These are phyloP conservation scores for Carex scoparia DNA, from an alignment of 176 grass and related monocot species.

Conservation along the genomic window DNA sequence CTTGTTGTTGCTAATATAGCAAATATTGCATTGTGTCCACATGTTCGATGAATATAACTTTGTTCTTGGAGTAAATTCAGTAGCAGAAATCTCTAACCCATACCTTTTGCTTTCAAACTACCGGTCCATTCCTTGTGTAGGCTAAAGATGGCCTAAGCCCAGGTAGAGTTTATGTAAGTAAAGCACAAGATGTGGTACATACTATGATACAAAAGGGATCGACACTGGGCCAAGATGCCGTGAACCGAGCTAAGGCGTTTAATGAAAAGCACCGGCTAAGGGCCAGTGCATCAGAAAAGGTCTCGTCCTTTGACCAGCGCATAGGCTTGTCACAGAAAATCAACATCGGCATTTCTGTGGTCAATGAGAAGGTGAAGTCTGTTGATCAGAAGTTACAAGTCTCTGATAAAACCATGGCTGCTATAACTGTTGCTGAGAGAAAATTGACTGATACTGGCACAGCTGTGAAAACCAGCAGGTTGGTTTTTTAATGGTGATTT, in stretches of 20 bases:
- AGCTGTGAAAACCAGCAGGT: slow-evolving; percentile 93
- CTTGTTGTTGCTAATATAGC: neutral
- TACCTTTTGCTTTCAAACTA: neutral
- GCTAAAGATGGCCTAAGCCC: slow-evolving; percentile 40
- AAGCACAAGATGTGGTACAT: slow-evolving; percentile 82
- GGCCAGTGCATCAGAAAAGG: slow-evolving; percentile 70
- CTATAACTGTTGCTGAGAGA: slow-evolving; percentile 72
- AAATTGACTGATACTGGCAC: slow-evolving; percentile 90
- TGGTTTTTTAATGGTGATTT: slow-evolving; percentile 25
- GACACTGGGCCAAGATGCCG: slow-evolving; percentile 81
- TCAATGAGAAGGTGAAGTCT: slow-evolving; percentile 92
- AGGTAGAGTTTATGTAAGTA: slow-evolving; percentile 55
- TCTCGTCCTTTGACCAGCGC: slow-evolving; percentile 78
- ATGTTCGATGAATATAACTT: neutral
- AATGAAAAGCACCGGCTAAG: slow-evolving; percentile 78
- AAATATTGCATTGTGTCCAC: neutral
- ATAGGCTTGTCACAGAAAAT: slow-evolving; percentile 85
- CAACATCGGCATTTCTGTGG: slow-evolving; percentile 68
- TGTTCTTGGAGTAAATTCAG: neutral
- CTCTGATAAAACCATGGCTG: slow-evolving; percentile 91
- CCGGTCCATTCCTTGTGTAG: slow-evolving; percentile 28
- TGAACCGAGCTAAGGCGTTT: slow-evolving; percentile 97
- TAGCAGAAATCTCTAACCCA: neutral
- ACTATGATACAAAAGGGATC: slow-evolving; percentile 75
- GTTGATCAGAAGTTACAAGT: slow-evolving; percentile 84